These are phyloP conservation scores for Fusarium luffae DNA, from an alignment of 2,329 filamentous ascomycete genomes.

Conservation along the genomic window DNA sequence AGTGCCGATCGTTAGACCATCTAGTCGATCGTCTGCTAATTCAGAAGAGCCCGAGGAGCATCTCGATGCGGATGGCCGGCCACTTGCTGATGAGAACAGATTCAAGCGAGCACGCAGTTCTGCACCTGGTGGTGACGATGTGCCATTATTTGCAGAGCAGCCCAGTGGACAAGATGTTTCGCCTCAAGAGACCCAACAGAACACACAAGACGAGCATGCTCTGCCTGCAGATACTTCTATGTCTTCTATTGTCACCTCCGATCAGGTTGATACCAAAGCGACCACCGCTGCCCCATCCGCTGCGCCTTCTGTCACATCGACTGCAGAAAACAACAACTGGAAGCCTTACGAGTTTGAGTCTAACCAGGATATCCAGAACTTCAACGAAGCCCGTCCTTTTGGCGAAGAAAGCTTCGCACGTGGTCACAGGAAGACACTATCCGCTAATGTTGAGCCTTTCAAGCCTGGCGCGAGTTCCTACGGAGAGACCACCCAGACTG, in stretches of 20 bases:
- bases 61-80: slow-evolving; percentile 62
- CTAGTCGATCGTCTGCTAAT: slow-evolving; percentile 59
- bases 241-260: slow-evolving; percentile 64
- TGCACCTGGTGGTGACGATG: slow-evolving; percentile 74
- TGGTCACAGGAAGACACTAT: slow-evolving; percentile 64
- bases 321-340: slow-evolving; percentile 59
- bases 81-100: slow-evolving; percentile 72
- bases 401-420: slow-evolving; percentile 58
- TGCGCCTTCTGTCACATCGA: slow-evolving; percentile 64
- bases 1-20: slow-evolving; percentile 79
- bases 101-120: slow-evolving; percentile 78
- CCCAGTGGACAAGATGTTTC: slow-evolving; percentile 42
- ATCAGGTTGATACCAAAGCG: slow-evolving; percentile 64
- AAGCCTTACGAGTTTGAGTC: slow-evolving; percentile 70
- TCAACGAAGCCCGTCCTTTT: slow-evolving; percentile 64
- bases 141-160: slow-evolving; percentile 77
- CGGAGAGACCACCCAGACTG: slow-evolving; percentile 38
- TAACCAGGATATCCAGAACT: slow-evolving; percentile 59
- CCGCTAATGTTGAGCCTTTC: slow-evolving; percentile 78
- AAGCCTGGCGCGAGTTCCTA: slow-evolving; percentile 56
- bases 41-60: slow-evolving; percentile 41
- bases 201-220: slow-evolving; percentile 52
- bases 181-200: slow-evolving; percentile 26
- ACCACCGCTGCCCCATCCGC: slow-evolving; percentile 64
- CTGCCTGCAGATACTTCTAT: slow-evolving; percentile 61